Conservation (phyloP, 352 stramenopile genomes). For the Plasmopara viticola region DNA sequence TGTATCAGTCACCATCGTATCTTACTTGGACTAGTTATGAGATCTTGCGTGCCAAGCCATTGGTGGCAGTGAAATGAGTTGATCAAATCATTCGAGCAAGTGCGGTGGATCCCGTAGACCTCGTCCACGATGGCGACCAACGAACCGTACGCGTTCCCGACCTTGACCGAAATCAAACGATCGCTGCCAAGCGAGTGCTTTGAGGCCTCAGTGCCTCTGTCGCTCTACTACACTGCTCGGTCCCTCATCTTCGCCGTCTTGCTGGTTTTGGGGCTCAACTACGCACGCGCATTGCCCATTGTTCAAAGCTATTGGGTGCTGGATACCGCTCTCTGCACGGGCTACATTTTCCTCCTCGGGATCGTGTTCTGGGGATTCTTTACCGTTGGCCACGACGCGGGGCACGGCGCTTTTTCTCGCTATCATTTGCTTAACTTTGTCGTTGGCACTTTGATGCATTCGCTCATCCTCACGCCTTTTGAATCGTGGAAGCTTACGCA, state of each 20-base stretch:
- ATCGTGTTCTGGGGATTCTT: slow-evolving; percentile 84
- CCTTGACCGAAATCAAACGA: slow-evolving; percentile 77
- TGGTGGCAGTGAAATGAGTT: no score
- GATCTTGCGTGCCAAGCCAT: no score
- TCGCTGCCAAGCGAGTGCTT: slow-evolving; percentile 65
- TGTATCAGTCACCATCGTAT: no score
- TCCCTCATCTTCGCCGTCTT: slow-evolving; percentile 38
- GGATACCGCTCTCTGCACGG: slow-evolving; percentile 38
- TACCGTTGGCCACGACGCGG: slow-evolving; percentile 74
- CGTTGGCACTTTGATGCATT: slow-evolving; percentile 73
- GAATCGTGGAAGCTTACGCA: slow-evolving; percentile 78
- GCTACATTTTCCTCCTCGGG: slow-evolving; percentile 67
- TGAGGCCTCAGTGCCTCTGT: slow-evolving; percentile 59
- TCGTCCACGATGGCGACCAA: slow-evolving; percentile 19
- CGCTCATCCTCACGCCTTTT: slow-evolving; percentile 74
- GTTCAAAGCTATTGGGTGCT: slow-evolving; percentile 30
- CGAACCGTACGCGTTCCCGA: slow-evolving; percentile 54
- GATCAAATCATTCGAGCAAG: slow-evolving; percentile 1
- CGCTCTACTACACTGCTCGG: slow-evolving; percentile 67
- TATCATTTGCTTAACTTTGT: slow-evolving; percentile 74
- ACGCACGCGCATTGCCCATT: slow-evolving; percentile 34
- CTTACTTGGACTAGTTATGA: slow-evolving; percentile 15
- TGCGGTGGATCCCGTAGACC: slow-evolving; percentile 5
- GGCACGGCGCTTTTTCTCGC: slow-evolving; percentile 73
- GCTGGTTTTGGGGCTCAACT: slow-evolving; percentile 38